Conservation (phyloP, 257 asterid species). For the Lavandula angustifolia region DNA sequence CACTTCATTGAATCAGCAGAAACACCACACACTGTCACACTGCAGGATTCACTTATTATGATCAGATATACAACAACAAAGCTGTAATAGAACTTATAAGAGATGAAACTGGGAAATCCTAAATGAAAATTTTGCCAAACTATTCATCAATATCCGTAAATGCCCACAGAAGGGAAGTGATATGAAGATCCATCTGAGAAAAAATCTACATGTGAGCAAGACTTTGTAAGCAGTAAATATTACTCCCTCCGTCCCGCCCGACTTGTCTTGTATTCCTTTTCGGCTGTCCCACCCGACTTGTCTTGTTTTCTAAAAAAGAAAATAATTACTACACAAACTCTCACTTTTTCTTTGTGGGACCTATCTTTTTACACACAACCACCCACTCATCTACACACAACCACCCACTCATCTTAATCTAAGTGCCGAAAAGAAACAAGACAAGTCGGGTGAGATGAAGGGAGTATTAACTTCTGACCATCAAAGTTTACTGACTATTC, state of each 20-base stretch:
- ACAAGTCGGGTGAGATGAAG: too few relatives aligned
- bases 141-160: not conserved
- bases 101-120: not conserved
- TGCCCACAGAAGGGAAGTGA: not conserved
- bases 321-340: too few relatives aligned
- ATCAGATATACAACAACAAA: slow-evolving; percentile 8
- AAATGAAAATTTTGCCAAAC: not conserved
- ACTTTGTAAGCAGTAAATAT: not conserved
- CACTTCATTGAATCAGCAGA: slow-evolving; percentile 94
- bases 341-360: too few relatives aligned
- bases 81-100: not conserved
- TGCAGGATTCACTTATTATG: slow-evolving; percentile 37
- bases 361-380: too few relatives aligned
- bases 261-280: too few relatives aligned
- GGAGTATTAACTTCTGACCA: too few relatives aligned
- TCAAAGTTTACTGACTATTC: slow-evolving; percentile 10
- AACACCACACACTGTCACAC: slow-evolving; percentile 81
- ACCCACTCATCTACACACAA: too few relatives aligned
- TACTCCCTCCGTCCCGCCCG: too few relatives aligned
- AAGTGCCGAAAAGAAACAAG: too few relatives aligned
- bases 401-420: too few relatives aligned
- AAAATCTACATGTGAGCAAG: not conserved
- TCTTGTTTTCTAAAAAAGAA: too few relatives aligned
- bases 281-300: not conserved
- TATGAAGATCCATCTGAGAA: not conserved